Evolutionary conservation across 108 stramenopile genomes (phyloP).

Genomic region (Parmales sp.): DNA sequence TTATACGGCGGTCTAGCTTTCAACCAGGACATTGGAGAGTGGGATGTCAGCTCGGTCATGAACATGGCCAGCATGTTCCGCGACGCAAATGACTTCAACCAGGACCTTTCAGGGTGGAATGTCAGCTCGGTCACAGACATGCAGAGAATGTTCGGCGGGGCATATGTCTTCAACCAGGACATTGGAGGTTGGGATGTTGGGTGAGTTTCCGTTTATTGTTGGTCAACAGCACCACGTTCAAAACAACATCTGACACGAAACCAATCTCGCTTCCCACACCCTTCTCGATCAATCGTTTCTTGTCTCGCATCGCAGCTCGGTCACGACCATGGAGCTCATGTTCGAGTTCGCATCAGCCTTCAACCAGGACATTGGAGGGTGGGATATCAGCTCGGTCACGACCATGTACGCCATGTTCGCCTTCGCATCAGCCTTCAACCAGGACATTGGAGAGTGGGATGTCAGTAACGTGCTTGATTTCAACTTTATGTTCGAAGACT

Average conservation of each 20-base stretch:
- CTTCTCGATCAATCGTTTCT: no score
- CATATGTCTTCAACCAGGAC: conserved; percentile 24
- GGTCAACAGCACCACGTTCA: no score
- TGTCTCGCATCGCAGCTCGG: no score
- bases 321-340: not conserved
- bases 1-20: conserved; percentile 25
- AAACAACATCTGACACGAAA: no score
- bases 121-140: conserved; percentile 21
- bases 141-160: conserved; percentile 25
- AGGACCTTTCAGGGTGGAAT: conserved; percentile 29
- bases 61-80: not conserved
- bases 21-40: conserved; percentile 19
- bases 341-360: not conserved
- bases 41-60: conserved; percentile 15
- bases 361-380: not conserved
- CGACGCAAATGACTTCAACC: not conserved
- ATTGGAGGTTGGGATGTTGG: conserved; percentile 26
- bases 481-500: conserved; percentile 14
- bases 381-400: not conserved
- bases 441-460: conserved; percentile 14
- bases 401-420: conserved; percentile 12
- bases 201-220: no score
- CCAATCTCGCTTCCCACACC: no score
- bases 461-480: not conserved
- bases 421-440: conserved; percentile 7